phyloP scores from a whole-genome alignment of 139 green algal species.

The Microglena sp. region DNA sequence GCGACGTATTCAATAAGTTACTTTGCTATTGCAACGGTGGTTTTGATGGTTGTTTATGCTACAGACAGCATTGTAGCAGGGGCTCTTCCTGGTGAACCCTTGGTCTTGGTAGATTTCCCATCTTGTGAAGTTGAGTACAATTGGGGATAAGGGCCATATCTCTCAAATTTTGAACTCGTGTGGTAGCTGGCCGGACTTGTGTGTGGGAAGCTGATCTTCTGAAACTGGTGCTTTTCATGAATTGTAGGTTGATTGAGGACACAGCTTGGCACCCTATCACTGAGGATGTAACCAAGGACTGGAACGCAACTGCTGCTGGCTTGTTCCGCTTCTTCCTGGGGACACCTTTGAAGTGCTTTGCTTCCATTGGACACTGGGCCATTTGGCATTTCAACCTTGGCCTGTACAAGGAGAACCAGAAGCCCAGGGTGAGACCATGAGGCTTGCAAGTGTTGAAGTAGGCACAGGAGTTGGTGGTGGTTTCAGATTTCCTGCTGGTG shows the following conservation, averaged over 20 bases:
- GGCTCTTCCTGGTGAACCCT: too few species aligned
- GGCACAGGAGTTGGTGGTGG: too few species aligned
- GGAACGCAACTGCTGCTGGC: slow-evolving; percentile 11
- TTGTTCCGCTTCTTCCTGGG: slow-evolving; percentile 76
- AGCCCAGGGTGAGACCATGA: slow-evolving; percentile 53
- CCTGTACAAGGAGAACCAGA: slow-evolving; percentile 78
- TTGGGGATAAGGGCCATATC: too few species aligned
- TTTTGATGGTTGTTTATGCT: not conserved
- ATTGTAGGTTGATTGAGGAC: slow-evolving; percentile 85
- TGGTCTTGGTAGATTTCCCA: too few species aligned
- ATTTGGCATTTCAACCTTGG: slow-evolving; percentile 86
- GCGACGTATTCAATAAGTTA: too few species aligned
- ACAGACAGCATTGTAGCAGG: not conserved
- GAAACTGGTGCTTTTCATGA: too few species aligned
- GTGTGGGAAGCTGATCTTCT: too few species aligned
- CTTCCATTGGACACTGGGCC: slow-evolving; percentile 79
- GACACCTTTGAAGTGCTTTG: slow-evolving; percentile 81
- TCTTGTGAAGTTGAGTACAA: too few species aligned
- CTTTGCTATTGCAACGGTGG: too few species aligned
- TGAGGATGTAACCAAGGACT: slow-evolving; percentile 42
- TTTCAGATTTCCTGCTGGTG: too few species aligned
- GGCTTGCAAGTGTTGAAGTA: slow-evolving; percentile 5
- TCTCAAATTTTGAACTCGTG: too few species aligned
- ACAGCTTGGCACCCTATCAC: slow-evolving; percentile 87
- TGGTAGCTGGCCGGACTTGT: too few species aligned